Percentiles rank a stretch among this genome's conserved stretches.
phyloP scores from a whole-genome alignment of 495 filamentous ascomycete species.

The Hyaloscypha finlandica region DNA sequence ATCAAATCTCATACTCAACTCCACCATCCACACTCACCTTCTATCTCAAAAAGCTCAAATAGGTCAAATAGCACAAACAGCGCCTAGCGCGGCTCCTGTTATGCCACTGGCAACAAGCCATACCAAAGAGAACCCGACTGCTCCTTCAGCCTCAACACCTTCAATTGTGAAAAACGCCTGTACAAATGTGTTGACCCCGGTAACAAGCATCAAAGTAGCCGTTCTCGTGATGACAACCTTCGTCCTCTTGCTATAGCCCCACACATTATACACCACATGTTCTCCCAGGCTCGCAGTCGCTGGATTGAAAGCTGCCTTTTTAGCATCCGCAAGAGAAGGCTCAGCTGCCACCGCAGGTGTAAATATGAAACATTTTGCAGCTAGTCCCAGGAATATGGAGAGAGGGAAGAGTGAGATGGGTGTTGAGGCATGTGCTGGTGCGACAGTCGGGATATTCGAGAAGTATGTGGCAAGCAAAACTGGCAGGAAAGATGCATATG shows the following conservation, averaged over 20 bases:
- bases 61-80: conserved; percentile 34
- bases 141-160: conserved; percentile 68
- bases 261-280: conserved; percentile 63
- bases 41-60: conserved; percentile 38
- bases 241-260: conserved; percentile 61
- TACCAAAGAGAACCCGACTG: conserved; percentile 65
- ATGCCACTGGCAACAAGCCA: conserved; percentile 65
- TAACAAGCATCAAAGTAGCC: conserved; percentile 54
- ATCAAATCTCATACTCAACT: neutral
- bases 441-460: conserved; percentile 62
- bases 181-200: conserved; percentile 63
- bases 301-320: conserved; percentile 48
- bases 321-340: conserved; percentile 16
- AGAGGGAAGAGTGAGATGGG: conserved; percentile 59
- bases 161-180: conserved; percentile 61
- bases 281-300: conserved; percentile 53
- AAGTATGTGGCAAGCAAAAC: conserved; percentile 69
- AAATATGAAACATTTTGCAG: conserved; percentile 74
- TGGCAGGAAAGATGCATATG: conserved; percentile 67
- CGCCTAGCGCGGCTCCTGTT: conserved; percentile 56
- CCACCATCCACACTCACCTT: neutral
- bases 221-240: conserved; percentile 68
- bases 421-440: conserved; percentile 59
- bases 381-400: conserved; percentile 57
- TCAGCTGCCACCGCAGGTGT: conserved; percentile 61